These are phyloP conservation scores for Cicer pinnatifidum DNA, from an alignment of 306 rosid species.

Conservation along the genomic window DNA sequence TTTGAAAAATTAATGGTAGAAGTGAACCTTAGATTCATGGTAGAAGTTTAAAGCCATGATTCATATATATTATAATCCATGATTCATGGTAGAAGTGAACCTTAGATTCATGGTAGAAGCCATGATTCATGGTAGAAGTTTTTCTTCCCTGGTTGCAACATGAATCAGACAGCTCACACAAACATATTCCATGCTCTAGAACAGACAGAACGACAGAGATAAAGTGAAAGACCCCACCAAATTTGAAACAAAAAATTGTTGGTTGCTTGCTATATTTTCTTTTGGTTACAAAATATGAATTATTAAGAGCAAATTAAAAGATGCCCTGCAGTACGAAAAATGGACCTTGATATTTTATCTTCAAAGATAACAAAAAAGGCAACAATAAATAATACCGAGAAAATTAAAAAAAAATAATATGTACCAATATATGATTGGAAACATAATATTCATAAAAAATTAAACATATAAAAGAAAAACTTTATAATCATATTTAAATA, in stretches of 20 bases:
- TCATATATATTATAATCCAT: not conserved
- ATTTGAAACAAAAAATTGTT: slow-evolving; percentile 9
- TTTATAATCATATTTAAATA: slow-evolving; percentile 43
- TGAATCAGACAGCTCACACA: slow-evolving; percentile 42
- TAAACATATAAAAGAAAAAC: not conserved
- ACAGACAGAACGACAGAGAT: slow-evolving; percentile 42
- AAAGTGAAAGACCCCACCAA: slow-evolving; percentile 41
- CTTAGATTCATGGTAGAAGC: not conserved
- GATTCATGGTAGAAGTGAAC: too few relatives aligned
- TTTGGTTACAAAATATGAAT: not conserved
- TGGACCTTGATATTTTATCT: slow-evolving; percentile 35
- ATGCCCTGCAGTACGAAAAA: slow-evolving; percentile 24
- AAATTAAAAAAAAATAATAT: slow-evolving; percentile 3
- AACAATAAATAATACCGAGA: slow-evolving; percentile 25
- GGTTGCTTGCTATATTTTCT: too few relatives aligned
- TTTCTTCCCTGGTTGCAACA: slow-evolving; percentile 43
- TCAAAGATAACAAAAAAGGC: slow-evolving; percentile 14
- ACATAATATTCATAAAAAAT: slow-evolving; percentile 37
- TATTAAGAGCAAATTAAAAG: not conserved
- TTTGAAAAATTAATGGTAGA: too few relatives aligned
- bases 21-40: not conserved
- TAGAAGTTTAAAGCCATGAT: not conserved
- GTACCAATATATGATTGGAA: slow-evolving; percentile 39
- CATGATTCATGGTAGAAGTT: slow-evolving; percentile 1
- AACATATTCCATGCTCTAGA: slow-evolving; percentile 40